Conservation (phyloP, 2,329 filamentous ascomycete genomes). For the Verticillium nonalfalfae region DNA sequence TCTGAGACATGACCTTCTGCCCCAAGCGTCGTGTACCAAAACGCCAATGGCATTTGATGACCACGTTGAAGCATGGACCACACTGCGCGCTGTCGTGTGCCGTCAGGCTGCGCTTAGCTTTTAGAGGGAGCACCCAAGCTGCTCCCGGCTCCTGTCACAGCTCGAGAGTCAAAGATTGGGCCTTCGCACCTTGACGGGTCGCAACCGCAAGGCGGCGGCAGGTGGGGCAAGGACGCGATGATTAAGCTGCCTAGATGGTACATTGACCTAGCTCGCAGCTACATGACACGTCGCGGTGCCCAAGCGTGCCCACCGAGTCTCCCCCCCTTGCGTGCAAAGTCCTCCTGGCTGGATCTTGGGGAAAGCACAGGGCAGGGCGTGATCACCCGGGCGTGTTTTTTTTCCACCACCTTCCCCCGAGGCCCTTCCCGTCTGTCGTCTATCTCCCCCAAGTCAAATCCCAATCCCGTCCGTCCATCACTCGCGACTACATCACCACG, state of each 20-base stretch:
- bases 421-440: not conserved
- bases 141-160: not conserved
- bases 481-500: not conserved
- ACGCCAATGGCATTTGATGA: not conserved
- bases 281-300: not conserved
- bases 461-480: not conserved
- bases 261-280: not conserved
- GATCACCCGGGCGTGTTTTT: conserved; percentile 7
- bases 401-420: conserved; percentile 1
- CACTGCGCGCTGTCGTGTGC: not conserved
- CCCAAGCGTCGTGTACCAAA: not conserved
- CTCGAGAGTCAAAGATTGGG: not conserved
- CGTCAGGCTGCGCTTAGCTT: not conserved
- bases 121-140: not conserved
- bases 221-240: not conserved
- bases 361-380: conserved; percentile 12
- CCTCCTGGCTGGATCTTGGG: not conserved
- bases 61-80: not conserved
- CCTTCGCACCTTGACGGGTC: not conserved
- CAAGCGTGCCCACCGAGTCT: not conserved
- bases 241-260: not conserved
- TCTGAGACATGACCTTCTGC: not conserved
- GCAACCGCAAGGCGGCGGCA: not conserved
- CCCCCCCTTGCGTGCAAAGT: not conserved
- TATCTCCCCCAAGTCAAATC: not conserved